Evolutionary conservation across 1,139 yeast species (phyloP).

Genomic region (Candida glucosophila): DNA sequence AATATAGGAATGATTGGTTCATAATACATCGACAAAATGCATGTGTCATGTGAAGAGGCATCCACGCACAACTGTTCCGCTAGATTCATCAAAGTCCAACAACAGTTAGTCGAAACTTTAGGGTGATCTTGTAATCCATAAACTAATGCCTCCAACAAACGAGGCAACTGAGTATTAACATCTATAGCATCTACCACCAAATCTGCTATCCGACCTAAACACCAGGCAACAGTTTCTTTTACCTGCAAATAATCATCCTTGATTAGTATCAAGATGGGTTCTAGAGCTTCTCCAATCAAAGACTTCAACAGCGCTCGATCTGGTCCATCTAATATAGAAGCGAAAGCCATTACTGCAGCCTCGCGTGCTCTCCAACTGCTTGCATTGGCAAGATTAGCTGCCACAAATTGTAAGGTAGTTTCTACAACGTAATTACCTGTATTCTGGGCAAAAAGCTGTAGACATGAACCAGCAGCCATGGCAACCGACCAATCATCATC

Average conservation of each 20-base stretch:
- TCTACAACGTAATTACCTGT: slow-evolving; percentile 80
- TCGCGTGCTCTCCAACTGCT: slow-evolving; percentile 78
- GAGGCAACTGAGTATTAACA: slow-evolving; percentile 53
- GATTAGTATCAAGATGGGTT: slow-evolving; percentile 67
- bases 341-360: slow-evolving; percentile 99
- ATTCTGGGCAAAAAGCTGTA: slow-evolving; percentile 86
- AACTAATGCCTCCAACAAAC: slow-evolving; percentile 62
- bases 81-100: slow-evolving; percentile 93
- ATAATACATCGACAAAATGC: slow-evolving; percentile 70
- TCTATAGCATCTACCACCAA: slow-evolving; percentile 73
- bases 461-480: slow-evolving; percentile 98
- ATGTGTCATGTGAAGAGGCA: slow-evolving; percentile 43
- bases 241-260: slow-evolving; percentile 73
- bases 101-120: slow-evolving; percentile 87
- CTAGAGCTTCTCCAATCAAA: slow-evolving; percentile 73
- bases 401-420: slow-evolving; percentile 79
- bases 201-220: slow-evolving; percentile 93
- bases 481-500: slow-evolving; percentile 98
- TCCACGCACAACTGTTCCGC: slow-evolving; percentile 72
- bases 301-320: slow-evolving; percentile 60
- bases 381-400: slow-evolving; percentile 49
- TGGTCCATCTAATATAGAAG: slow-evolving; percentile 94
- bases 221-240: slow-evolving; percentile 97
- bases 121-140: slow-evolving; percentile 84
- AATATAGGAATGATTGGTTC: slow-evolving; percentile 60